phyloP scores from a whole-genome alignment of 305 asterid genomes.

The Fraxinus nigra region DNA sequence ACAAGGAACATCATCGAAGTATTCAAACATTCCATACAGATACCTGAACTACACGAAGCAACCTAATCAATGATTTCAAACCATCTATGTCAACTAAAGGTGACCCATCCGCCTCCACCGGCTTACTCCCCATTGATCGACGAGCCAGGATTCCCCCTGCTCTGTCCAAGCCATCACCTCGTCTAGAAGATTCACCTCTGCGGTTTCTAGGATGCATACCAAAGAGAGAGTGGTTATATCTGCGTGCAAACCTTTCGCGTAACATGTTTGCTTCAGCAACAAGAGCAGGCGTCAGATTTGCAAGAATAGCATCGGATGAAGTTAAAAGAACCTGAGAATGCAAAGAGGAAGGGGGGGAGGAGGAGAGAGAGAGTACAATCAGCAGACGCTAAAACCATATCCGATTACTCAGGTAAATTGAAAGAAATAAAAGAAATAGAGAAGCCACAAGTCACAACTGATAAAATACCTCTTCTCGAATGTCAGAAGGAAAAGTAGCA shows the following conservation, averaged over 20 bases:
- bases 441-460: not conserved
- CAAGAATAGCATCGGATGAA: slow-evolving; percentile 94
- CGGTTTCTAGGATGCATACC: slow-evolving; percentile 89
- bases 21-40: slow-evolving; percentile 19
- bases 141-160: slow-evolving; percentile 76
- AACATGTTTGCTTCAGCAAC: slow-evolving; percentile 97
- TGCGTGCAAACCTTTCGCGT: slow-evolving; percentile 96
- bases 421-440: not conserved
- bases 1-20: not conserved
- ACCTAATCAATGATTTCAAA: slow-evolving; percentile 79
- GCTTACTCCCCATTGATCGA: slow-evolving; percentile 69
- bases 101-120: slow-evolving; percentile 88
- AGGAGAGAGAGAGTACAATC: not conserved
- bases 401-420: not conserved
- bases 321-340: slow-evolving; percentile 81
- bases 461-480: slow-evolving; percentile 83
- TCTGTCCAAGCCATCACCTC: slow-evolving; percentile 75
- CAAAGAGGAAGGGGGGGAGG: not conserved
- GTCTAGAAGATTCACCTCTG: slow-evolving; percentile 91
- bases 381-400: slow-evolving; percentile 6
- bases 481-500: slow-evolving; percentile 95
- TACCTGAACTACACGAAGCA: slow-evolving; percentile 98
- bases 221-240: slow-evolving; percentile 81
- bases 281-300: slow-evolving; percentile 94
- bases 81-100: slow-evolving; percentile 90